Evolutionary conservation across 2,329 filamentous ascomycete species (phyloP), one percentile per base, ranked within the genome.

Genomic region (Cladosporium sp.): DNA sequence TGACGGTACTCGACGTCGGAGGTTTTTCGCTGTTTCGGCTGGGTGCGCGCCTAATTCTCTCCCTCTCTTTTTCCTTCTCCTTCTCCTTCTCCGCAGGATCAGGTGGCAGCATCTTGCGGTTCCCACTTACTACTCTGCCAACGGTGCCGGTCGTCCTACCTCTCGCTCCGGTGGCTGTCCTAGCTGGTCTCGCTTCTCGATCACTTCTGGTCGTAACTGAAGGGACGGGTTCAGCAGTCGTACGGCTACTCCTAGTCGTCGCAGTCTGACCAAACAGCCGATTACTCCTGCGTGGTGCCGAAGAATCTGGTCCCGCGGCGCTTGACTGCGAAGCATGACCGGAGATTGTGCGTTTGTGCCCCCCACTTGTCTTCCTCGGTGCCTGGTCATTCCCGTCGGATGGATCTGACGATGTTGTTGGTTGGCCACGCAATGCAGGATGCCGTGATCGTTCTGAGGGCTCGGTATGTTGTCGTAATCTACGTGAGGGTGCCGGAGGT

Each of bases 311-410:
- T 3, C 53, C 53, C 10, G 61, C 57, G n/a, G 66, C 55, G 46
- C 61, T 57, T 32, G 65, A 56, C 40, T 70, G 69, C n/a, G 70
- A 64, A 5, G 76, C 73, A 60, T 95, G 89, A 3, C 92, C 92
- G 38, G 92, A 95, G n/a, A 95, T 81, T 1, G 90, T 96, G 60
- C 92, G 83, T 72, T 96, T 97, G 67, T 90, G 83, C 55, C 91
- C 61, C 18, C 58, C 64, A 45, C 48, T 50, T 32, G 48, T 38
- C 40, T 50, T 50, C 38, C 48, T 43, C 37, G 32, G 14, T 28
- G 40, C 48, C 33, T 40, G 38, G 43, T 50, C 48, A 7, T 14
- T 18, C 3, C 40, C 40, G 19, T 68, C 64, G 41, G 74, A 70
- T 8, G 59, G 63, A 13, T 61, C 64, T 46, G 74, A 72, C 11